Base-by-base conservation (phyloP, 2,329 filamentous ascomycete genomes). In the Claviceps capensis region DNA sequence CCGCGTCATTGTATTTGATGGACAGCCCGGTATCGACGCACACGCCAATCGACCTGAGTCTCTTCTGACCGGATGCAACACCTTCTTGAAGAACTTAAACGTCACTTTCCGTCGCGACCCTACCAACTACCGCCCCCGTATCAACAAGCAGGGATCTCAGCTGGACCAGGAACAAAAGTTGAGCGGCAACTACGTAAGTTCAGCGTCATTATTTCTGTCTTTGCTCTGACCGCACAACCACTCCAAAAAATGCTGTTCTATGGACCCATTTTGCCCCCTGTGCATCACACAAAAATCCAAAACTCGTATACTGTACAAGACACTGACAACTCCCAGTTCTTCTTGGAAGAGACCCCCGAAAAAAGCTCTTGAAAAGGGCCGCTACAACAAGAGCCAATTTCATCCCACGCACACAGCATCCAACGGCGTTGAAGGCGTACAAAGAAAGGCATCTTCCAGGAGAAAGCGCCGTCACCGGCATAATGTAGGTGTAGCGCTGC, bases 71-170 rank as follows among this genome's bases (percentile, higher is more conserved):
- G 90, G 93, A 54, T 98, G 93, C 81, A 98, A 98, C 77, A 80
- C 77, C 55, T 98, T 98, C 79, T 72, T 98, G 68, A 88, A 95
- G 80, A 96, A 89, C 71, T 76, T 98, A 57, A 88, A 98, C 62
- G 93, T 98, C 62, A 97, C 93, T 48, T 98, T 98, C 86, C 88
- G 93, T 64, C 89, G 94, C 67, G 93, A 98, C 65, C 93, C 94
- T 56, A 89, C 85, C 72, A 95, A 93, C 64, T 98, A 81, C 79
- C 85, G 93, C 56, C 93, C 94, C 56, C 88, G 94, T 72, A 98
- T 98, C 77, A 98, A 98, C 81, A 98, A 98, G 80, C 74, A 82
- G 65, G 84, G 90, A 70, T 93, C 86, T 66, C 93, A 98, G 75
- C 80, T 97, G 60, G 93, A 98, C 70, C 90, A 96, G 69, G 93